A percentile compares a stretch with the other conserved stretches of the same genome.
Conservation (phyloP, 306 rosid genomes). For the Crotalaria pallida region DNA sequence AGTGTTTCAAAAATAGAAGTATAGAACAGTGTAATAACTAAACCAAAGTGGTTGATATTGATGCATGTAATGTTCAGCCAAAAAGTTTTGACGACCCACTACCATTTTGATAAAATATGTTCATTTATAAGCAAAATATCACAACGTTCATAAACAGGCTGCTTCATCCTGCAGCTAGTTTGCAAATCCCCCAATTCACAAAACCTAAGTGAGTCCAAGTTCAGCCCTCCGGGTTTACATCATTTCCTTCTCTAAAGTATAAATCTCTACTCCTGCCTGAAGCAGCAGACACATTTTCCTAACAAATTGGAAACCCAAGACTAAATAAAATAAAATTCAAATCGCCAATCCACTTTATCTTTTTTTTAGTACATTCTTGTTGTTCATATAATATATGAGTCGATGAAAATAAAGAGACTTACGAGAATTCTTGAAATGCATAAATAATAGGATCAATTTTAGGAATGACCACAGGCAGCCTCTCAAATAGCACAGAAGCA, state of each 20-base stretch:
- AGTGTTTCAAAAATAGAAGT: too few species aligned
- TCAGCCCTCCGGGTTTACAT: not conserved
- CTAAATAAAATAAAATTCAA: not conserved
- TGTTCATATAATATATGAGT: not conserved
- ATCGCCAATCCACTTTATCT: not conserved
- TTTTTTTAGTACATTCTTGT: not conserved
- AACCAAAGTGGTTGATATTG: too few species aligned
- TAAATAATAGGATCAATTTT: conserved; percentile 83
- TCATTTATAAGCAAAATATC: too few species aligned
- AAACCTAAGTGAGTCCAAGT: not conserved
- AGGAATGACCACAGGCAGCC: conserved; percentile 86
- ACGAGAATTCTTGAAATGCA: conserved; percentile 92
- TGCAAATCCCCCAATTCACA: not conserved
- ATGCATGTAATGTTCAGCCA: too few species aligned
- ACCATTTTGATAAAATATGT: too few species aligned
- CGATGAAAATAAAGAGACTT: not conserved
- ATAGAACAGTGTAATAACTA: too few species aligned
- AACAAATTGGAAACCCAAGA: not conserved
- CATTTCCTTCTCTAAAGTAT: not conserved
- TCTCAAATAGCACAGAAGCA: conserved; percentile 89
- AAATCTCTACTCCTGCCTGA: not conserved
- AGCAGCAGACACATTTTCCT: not conserved
- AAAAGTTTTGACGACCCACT: too few species aligned
- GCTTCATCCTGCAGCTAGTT: not conserved
- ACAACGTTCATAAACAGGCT: too few species aligned